Base-by-base conservation (phyloP, 768 basidiomycete species). In the Macrolepiota dolichaula region DNA sequence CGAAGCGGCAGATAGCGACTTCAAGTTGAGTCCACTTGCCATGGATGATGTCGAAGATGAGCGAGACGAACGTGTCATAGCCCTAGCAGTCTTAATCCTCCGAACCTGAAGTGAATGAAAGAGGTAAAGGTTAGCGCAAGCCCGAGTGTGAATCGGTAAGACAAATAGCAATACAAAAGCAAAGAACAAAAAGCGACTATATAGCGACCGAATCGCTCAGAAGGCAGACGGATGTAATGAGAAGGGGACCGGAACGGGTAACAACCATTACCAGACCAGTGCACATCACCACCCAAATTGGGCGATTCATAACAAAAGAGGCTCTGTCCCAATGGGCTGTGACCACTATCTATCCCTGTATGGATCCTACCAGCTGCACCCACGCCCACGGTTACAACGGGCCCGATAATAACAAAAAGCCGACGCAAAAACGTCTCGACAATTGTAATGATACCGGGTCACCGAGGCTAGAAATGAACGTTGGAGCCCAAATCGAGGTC, bases 1-100 rank as follows among this genome's bases (percentile, higher is more conserved):
- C 1, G 71, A 70, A 0, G 67, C 49, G 7, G 71, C 66, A 7
- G 71, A 70, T 9, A 71, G 73, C 1, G 69, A 71, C 67, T 76
- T 71, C 0, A 75, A 73, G 61, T 73, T 73, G 1, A 68, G 70
- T 10, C 66, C 65, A 22, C 65, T 67, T 0, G 63, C 61, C 11
- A 67, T 47, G n/a, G 50, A 62, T 24, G 67, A 63, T 63, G 62
- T 52, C 64, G 60, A 65, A 59, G 66, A 66, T 1, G 66, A 67
- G 32, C 65, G 62, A 22, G 72, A 69, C 66, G 76, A 84, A 64
- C 73, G 73, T 5, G 74, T 72, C 37, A 75, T 65, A 11, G 77
- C 80, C 12, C 86, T 84, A 22, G 85, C 83, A 35, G 81, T 80
- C 70, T 84, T 85, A 67, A 92, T 88, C 52, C 89, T 82, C 61